Base-by-base conservation (phyloP, 257 asterid species). In the Solanum dulcamara region DNA sequence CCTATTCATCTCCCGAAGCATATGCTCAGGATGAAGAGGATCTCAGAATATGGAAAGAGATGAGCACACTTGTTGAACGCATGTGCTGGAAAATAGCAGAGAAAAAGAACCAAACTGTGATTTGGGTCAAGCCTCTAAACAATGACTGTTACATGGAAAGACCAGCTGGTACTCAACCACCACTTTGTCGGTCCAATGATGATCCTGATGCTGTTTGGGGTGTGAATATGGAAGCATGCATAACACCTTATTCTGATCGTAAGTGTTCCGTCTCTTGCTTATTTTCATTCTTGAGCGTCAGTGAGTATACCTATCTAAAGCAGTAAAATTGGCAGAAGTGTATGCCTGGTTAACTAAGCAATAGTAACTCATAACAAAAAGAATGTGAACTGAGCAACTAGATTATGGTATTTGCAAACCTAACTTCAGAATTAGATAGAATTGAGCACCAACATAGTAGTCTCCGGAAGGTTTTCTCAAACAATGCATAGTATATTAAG, bases 21-120 rank as follows among this genome's bases (percentile, higher is more conserved):
- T 96, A 96, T 89, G 99, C 99, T 46, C 98, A 92, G 89, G 98
- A 96, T 46, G 99, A 93, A 88, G 99, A 96, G 89, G 96, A 94
- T 90, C 90, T 90, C 42, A 93, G 97, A 88, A 94, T 96, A 88
- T 94, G 99, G 99, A 91, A 33, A 89, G 84, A 88, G 88, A 94
- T 96, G 97, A 94, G 97, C 91, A 91, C 97, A 10, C 96, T 96
- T 81, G 98, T 93, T 51, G 94, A 89, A 86, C 97, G 97, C 44
- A 96, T 96, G 99, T 96, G 99, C 86, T 96, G 99, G 99, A 93
- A 86, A 91, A 92, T 96, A 82, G 98, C 96, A 70, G 93, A 88
- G 4, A 96, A 93, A 81, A 90, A 62, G 90, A 93, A 94, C 90
- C 99, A 96, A 90, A 96, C 99, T 30, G 99, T 96, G 53, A 90